These are phyloP conservation scores for Escallonia rubra DNA, from an alignment of 129 eudicot species.

Conservation along the genomic window DNA sequence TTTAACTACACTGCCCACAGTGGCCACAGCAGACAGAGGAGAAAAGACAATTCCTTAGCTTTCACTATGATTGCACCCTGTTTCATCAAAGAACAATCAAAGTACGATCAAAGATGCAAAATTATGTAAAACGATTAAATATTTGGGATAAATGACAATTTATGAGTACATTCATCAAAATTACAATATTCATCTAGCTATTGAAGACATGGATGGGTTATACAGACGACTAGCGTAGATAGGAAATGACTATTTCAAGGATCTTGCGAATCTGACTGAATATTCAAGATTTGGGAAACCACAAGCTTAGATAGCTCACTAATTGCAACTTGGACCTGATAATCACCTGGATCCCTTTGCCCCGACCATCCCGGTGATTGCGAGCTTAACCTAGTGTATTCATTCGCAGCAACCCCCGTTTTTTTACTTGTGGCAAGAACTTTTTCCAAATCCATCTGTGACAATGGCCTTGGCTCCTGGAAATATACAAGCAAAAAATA, in stretches of 20 bases:
- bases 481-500: neutral
- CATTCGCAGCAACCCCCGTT: conserved; percentile 72
- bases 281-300: conserved; percentile 70
- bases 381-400: conserved; percentile 52
- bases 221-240: too few relatives aligned
- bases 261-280: conserved; percentile 50
- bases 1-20: too few relatives aligned
- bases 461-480: conserved; percentile 76
- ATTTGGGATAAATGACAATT: too few relatives aligned
- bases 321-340: conserved; percentile 69
- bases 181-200: too few relatives aligned
- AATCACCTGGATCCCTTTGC: conserved; percentile 51
- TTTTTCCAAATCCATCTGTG: conserved; percentile 72
- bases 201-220: too few relatives aligned
- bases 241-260: conserved; percentile 3
- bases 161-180: too few relatives aligned
- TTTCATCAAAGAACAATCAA: conserved; percentile 3
- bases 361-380: conserved; percentile 40
- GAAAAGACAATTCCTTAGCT: neutral
- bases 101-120: neutral
- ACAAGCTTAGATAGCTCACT: conserved; percentile 87
- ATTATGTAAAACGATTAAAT: too few relatives aligned
- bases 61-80: neutral
- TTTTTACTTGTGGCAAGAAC: conserved; percentile 48
- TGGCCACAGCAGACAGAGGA: neutral